Conservation (phyloP, 2,329 filamentous ascomycete genomes). For the Fusarium ambrosium region DNA sequence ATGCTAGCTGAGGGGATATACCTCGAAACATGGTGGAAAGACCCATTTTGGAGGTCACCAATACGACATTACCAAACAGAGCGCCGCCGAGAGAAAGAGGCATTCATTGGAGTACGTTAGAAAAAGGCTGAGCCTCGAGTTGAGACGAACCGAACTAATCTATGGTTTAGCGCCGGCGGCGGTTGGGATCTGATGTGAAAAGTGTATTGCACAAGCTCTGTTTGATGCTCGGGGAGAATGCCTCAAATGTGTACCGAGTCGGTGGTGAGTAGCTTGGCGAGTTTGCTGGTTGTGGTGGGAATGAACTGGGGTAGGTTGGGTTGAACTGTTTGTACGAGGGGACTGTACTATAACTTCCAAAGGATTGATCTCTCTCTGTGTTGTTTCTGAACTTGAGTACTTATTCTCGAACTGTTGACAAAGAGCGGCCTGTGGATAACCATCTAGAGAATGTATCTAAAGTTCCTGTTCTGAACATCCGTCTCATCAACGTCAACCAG, state of each 20-base stretch:
- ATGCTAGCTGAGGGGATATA: neutral
- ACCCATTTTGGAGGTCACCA: conserved; percentile 4
- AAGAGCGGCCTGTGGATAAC: neutral
- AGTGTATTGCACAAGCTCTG: neutral
- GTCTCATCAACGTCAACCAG: conserved; percentile 30
- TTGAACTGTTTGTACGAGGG: neutral
- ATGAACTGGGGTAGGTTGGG: neutral
- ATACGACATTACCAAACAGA: conserved; percentile 24
- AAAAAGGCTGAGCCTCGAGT: neutral
- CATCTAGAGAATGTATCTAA: conserved; percentile 21
- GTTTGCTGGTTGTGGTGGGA: neutral
- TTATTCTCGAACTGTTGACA: neutral
- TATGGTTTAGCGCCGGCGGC: neutral
- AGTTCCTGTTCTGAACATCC: conserved; percentile 22
- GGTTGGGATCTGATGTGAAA: neutral
- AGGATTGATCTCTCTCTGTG: neutral
- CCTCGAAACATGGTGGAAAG: neutral
- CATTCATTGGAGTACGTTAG: neutral
- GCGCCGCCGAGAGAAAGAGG: conserved; percentile 1
- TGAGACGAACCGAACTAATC: neutral
- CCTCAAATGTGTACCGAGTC: neutral
- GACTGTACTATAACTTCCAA: neutral
- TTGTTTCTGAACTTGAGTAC: neutral
- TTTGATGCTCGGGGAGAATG: neutral
- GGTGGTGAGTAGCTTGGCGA: neutral